phyloP scores from a whole-genome alignment of 208 protist genomes.

The Leishmania guyanensis region DNA sequence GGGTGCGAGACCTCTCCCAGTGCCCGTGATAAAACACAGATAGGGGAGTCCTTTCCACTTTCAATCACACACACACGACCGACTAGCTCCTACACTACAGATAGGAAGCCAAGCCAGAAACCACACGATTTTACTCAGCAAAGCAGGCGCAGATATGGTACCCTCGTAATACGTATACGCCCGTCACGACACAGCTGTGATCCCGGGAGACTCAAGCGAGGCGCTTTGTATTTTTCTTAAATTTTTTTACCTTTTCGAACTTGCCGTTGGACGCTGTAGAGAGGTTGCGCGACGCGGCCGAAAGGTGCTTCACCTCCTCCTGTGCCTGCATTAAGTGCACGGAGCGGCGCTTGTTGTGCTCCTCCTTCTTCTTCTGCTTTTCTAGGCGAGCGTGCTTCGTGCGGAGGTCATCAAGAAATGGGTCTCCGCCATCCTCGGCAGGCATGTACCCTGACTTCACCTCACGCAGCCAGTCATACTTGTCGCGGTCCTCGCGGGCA shows the following conservation, averaged over 20 bases:
- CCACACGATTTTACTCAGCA: neutral
- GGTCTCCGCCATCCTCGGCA: conserved; percentile 88
- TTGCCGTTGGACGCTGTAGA: conserved; percentile 93
- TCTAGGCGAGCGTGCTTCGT: conserved; percentile 86
- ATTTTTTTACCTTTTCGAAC: conserved; percentile 77
- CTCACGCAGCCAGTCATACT: conserved; percentile 93
- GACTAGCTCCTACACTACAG: neutral
- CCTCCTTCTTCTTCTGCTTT: conserved; percentile 90
- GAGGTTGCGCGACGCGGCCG: conserved; percentile 63
- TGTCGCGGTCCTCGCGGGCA: conserved; percentile 85
- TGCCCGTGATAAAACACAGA: neutral
- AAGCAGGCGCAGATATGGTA: neutral
- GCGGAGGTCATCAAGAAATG: conserved; percentile 90
- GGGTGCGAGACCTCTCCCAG: neutral
- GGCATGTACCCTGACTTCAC: conserved; percentile 88
- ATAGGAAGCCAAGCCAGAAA: neutral
- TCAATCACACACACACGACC: neutral
- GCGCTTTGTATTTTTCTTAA: conserved; percentile 68
- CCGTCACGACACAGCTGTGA: neutral
- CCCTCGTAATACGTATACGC: neutral
- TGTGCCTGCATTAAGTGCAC: conserved; percentile 71
- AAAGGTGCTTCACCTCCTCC: conserved; percentile 86
- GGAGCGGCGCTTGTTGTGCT: conserved; percentile 87
- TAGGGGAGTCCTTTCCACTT: neutral
- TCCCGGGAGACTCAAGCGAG: conserved; percentile 15